Base-by-base conservation (phyloP, 106 monocot species). In the Platanthera guangdongensis region DNA sequence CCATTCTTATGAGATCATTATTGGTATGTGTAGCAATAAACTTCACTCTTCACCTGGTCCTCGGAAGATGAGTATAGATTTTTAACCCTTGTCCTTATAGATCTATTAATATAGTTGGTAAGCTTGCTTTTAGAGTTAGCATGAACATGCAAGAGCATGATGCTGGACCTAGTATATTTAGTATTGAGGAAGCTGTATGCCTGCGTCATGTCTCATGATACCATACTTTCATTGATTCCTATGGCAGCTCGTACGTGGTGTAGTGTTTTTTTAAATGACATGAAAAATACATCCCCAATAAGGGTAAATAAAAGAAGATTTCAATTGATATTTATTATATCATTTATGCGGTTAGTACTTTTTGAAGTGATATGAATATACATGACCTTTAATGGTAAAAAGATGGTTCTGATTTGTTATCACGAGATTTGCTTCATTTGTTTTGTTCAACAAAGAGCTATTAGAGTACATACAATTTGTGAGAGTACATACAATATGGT, bases 1-100 rank as follows among this genome's bases (percentile, higher is more conserved):
- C 87, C 75, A 79, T 86, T 74, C 79, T 81, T 84, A 75, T 81
- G 78, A 79, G 82, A 67, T 88, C 88, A 82, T 71, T 87, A 86
- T 80, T 85, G 80, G 79, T 87, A 87, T 81, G 81, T 90, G 88
- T 89, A 87, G 71, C 87, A 87, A 89, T 74, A 85, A 60, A 74
- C 64, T 85, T 79, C 84, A 82, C 80, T 83, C 80, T 47, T 78
- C 79, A 86, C 65, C 74, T 86, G 87, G 85, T 85, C 88, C 68
- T 86, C 87, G 76, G 89, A 82, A 80, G 84, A 80, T 30, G 88
- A 86, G 79, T 85, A 62, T 87, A 75, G 81, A 76, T 83, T 81
- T 75, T 83, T 90, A 90, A 76, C 84, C 79, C 72, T 82, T 86
- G 84, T 84, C 79, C 73, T 93, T 89, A 82, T 74, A 88, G 86